Evolutionary conservation across 2,329 filamentous ascomycete species (phyloP).

Genomic region (Torrubiella hemipterigena): DNA sequence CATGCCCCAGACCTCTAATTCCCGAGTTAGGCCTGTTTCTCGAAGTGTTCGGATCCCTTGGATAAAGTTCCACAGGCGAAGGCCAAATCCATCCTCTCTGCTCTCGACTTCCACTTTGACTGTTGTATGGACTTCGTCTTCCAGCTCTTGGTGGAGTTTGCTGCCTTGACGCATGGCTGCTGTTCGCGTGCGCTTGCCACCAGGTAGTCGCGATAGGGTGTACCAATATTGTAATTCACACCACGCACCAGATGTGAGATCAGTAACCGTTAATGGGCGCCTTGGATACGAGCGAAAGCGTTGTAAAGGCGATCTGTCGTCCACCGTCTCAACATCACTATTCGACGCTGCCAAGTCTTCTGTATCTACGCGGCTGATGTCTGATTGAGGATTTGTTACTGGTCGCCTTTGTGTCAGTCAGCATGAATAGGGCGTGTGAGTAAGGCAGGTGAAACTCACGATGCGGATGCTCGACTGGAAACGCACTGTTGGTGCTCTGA

Average conservation of each 20-base stretch:
- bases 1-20: slow-evolving; percentile 76
- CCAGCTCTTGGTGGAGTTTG: slow-evolving; percentile 68
- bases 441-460: slow-evolving; percentile 26
- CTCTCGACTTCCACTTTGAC: slow-evolving; percentile 61
- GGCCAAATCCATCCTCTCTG: slow-evolving; percentile 70
- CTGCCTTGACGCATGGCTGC: slow-evolving; percentile 75
- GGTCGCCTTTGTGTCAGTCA: slow-evolving; percentile 55
- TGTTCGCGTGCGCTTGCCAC: slow-evolving; percentile 65
- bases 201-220: slow-evolving; percentile 57
- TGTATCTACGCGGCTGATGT: too few relatives aligned
- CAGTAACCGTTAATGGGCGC: slow-evolving; percentile 76
- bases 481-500: too few relatives aligned
- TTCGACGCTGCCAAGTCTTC: slow-evolving; percentile 9
- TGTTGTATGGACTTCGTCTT: slow-evolving; percentile 72
- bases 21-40: slow-evolving; percentile 59
- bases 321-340: slow-evolving; percentile 12
- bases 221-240: slow-evolving; percentile 94
- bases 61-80: slow-evolving; percentile 83
- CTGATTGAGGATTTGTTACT: too few relatives aligned
- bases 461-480: too few relatives aligned
- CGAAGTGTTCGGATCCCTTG: slow-evolving; percentile 68
- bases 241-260: slow-evolving; percentile 83
- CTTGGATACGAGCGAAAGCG: slow-evolving; percentile 67
- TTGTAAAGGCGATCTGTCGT: slow-evolving; percentile 49
- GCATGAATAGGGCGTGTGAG: slow-evolving; percentile 18